Base-by-base conservation (phyloP, 345 rosid genomes). In the Eucalyptus pauciflora region DNA sequence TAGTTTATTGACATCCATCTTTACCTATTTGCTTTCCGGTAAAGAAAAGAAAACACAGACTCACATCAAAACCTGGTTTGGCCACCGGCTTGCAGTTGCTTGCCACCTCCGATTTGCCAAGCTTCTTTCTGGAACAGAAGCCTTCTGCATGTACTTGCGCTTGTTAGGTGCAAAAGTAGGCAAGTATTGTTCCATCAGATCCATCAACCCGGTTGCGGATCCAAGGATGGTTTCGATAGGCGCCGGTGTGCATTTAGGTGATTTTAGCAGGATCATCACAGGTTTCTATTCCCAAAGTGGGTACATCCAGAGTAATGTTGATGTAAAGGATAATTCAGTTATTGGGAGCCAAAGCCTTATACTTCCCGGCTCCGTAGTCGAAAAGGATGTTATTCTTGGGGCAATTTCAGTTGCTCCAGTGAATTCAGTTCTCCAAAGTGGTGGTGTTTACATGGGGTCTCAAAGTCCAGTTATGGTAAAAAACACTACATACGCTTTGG, bases 101-200 rank as follows among this genome's bases (percentile, higher is more conserved):
- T 95, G 95, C 91, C 96, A 95, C 90, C 94, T 92, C 33, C 93
- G 94, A 91, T 95, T 94, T 71, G 94, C 96, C 85, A 94, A 93
- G 88, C 94, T 95, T 88, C 89, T 95, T 22, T 95, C 96, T 2
- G 96, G 96, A 88, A 94, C 97, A 27, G 97, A 94, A 92, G 93
- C 94, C 86, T 94, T 95, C 85, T 94, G 95, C 87, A 49, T 92
- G 86, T 95, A 95, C 88, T 87, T 94, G n/a, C 93, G 95, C 90
- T 86, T 93, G 24, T 88, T 95, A 60, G 96, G 97, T 43, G 93
- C 94, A 51, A 91, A 90, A 87, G 90, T 95, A 85, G 95, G 97
- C 86, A 91, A 88, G 58, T 92, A 92, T 87, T 94, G 95, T 88
- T 95, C 97, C 22, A 92, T 95, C 90, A 92, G 96, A 87, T 95